Evolutionary conservation across 352 stramenopile species (phyloP).

Genomic region (Pythium vanterpoolii): DNA sequence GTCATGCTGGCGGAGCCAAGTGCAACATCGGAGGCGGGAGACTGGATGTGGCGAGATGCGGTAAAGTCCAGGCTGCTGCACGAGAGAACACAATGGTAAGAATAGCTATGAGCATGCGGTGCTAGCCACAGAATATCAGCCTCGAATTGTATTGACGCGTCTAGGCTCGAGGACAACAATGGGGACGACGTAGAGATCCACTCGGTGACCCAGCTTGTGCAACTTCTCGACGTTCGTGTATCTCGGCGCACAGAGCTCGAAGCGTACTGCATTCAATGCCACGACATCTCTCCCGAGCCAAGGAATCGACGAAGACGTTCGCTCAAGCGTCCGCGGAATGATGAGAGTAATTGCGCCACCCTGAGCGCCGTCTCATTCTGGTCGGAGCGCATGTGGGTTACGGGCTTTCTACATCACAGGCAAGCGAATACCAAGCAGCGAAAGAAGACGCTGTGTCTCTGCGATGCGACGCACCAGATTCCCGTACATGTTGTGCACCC

Average conservation of each 20-base stretch:
- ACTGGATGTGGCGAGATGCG: constrained; percentile 19
- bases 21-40: background rate
- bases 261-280: background rate
- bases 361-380: constrained; percentile 25
- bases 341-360: background rate
- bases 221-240: background rate
- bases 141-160: background rate
- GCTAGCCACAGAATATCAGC: background rate
- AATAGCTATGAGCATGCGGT: background rate
- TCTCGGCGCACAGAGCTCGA: constrained; percentile 2
- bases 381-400: constrained; percentile 40
- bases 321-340: constrained; percentile 12
- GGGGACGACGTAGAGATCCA: constrained; percentile 13
- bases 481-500: constrained; percentile 41
- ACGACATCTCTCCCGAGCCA: constrained; percentile 4
- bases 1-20: background rate
- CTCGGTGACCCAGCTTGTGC: constrained; percentile 20
- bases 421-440: background rate
- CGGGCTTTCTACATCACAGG: constrained; percentile 38
- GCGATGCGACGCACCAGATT: constrained; percentile 31
- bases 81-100: constrained; percentile 11
- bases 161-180: constrained; percentile 4
- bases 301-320: background rate
- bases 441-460: constrained; percentile 22
- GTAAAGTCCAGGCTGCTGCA: constrained; percentile 13